Evolutionary conservation across 2,329 filamentous ascomycete genomes (phyloP).

Genomic region (Penicillium sp.): DNA sequence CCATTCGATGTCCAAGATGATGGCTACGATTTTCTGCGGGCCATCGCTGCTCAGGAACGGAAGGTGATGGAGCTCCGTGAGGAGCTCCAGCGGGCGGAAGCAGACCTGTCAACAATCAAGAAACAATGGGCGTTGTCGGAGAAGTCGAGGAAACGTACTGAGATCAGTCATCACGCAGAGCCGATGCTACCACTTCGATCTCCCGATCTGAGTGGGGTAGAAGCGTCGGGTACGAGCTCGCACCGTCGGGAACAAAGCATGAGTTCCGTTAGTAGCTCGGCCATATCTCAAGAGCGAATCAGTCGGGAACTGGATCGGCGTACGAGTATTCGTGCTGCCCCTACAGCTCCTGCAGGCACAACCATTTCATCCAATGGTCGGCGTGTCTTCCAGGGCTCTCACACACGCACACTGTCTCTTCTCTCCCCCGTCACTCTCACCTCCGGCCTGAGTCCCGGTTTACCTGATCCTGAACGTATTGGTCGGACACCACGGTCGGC

Average conservation of each 20-base stretch:
- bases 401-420: conserved; percentile 71
- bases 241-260: conserved; percentile 30
- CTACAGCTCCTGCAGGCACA: conserved; percentile 34
- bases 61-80: conserved; percentile 87
- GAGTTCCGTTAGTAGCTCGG: conserved; percentile 26
- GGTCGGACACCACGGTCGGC: conserved; percentile 41
- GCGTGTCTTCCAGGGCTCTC: conserved; percentile 67
- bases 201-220: conserved; percentile 21
- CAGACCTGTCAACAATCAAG: conserved; percentile 73
- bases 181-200: conserved; percentile 57
- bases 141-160: conserved; percentile 69
- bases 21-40: conserved; percentile 72
- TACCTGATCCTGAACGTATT: conserved; percentile 28
- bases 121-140: conserved; percentile 79
- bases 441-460: conserved; percentile 17
- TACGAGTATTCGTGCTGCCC: conserved; percentile 62
- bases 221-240: conserved; percentile 4
- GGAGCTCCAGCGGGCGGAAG: conserved; percentile 80
- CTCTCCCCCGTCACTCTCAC: conserved; percentile 60
- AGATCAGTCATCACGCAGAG: conserved; percentile 61
- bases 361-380: conserved; percentile 46
- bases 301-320: conserved; percentile 69
- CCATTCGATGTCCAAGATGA: conserved; percentile 45
- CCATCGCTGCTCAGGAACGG: conserved; percentile 88
- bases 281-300: conserved; percentile 32